Evolutionary conservation across 2,329 filamentous ascomycete species (phyloP).

Genomic region (Chaetomiaceae sp.): DNA sequence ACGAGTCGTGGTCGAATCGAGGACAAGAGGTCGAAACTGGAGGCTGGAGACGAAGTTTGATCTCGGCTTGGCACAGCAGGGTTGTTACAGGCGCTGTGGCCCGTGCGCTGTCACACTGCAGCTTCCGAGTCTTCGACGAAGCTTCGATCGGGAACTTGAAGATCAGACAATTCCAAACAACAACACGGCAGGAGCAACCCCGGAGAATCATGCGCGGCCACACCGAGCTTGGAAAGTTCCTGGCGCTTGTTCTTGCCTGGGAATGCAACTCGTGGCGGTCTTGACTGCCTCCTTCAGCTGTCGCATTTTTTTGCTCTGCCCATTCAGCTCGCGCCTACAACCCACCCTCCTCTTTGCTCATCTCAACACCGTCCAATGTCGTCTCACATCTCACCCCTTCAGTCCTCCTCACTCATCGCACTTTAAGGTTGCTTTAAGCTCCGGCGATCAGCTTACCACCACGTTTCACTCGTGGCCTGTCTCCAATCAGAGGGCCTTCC

Average conservation of each 20-base stretch:
- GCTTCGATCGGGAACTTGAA: conserved; percentile 26
- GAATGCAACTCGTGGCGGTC: background rate
- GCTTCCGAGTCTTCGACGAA: conserved; percentile 26
- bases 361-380: background rate
- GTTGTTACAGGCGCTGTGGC: background rate
- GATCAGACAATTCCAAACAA: conserved; percentile 24
- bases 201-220: conserved; percentile 12
- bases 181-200: conserved; percentile 5
- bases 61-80: conserved; percentile 12
- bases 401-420: background rate
- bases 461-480: conserved; percentile 11
- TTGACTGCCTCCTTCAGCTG: too few relatives aligned
- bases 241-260: background rate
- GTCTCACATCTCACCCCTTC: background rate
- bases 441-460: conserved; percentile 7
- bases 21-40: background rate
- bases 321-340: background rate
- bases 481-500: conserved; percentile 4
- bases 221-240: background rate
- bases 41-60: background rate
- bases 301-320: background rate
- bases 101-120: conserved; percentile 19
- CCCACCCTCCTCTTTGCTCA: background rate
- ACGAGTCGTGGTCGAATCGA: too few relatives aligned
- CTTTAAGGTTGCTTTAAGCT: background rate